A percentile compares a stretch with the other conserved stretches of the same genome.
Evolutionary conservation across 2,329 filamentous ascomycete species (phyloP).

Genomic region (Alternaria brassicae): DNA sequence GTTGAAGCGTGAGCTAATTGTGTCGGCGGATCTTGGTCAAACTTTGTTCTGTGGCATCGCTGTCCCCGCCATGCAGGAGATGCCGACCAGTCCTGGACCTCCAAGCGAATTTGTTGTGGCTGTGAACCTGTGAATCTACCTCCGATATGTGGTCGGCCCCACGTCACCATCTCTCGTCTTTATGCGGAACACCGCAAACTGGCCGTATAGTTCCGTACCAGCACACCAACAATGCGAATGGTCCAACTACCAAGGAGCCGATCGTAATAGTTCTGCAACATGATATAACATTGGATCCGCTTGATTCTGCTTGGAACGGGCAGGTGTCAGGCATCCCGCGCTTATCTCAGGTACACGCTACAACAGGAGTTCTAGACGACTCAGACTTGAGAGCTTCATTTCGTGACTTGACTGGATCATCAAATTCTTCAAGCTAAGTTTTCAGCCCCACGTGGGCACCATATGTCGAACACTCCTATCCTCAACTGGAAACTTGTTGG

Average conservation of each 20-base stretch:
- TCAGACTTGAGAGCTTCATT: neutral
- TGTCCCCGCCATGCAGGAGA: conserved; percentile 22
- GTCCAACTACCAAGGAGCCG: neutral
- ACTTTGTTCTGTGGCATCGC: conserved; percentile 15
- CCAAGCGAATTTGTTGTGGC: conserved; percentile 18
- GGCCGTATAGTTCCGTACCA: conserved; percentile 1
- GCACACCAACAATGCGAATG: conserved; percentile 4
- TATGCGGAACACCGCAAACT: conserved; percentile 9
- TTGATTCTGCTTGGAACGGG: neutral
- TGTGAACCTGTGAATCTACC: conserved; percentile 16
- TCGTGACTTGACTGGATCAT: conserved; percentile 1
- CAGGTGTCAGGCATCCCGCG: conserved; percentile 1
- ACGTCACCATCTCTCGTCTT: conserved; percentile 21
- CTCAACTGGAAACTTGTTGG: conserved; percentile 20
- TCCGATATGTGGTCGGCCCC: conserved; percentile 21
- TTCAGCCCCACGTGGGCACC: conserved; percentile 12
- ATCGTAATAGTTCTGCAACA: neutral
- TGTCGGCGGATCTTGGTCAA: conserved; percentile 12
- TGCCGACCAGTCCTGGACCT: conserved; percentile 9
- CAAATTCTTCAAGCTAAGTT: conserved; percentile 4
- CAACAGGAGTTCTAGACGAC: conserved; percentile 4
- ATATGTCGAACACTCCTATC: conserved; percentile 6
- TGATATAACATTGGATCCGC: neutral
- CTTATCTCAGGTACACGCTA: conserved; percentile 12
- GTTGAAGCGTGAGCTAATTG: conserved; percentile 8